phyloP scores from a whole-genome alignment of 2,329 filamentous ascomycete species.

The Aureobasidium sp. region DNA sequence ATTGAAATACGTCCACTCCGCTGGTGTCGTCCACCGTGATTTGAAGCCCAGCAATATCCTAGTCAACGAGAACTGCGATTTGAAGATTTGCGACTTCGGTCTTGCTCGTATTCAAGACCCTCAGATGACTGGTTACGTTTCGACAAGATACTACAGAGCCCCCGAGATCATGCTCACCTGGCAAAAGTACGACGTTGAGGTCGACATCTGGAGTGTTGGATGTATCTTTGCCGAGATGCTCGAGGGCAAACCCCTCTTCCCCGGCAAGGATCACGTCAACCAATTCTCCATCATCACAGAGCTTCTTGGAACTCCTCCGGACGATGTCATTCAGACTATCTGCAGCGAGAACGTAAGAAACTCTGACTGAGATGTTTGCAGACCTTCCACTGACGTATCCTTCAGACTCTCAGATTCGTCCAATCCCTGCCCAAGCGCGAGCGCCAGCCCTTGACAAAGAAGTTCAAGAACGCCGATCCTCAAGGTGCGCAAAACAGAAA shows the following conservation, averaged over 20 bases:
- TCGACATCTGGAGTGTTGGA: constrained; percentile 98
- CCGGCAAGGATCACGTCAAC: constrained; percentile 98
- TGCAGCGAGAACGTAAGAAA: constrained; percentile 82
- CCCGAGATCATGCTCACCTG: constrained; percentile 99
- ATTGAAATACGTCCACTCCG: constrained; percentile 97
- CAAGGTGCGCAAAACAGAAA: constrained; percentile 52
- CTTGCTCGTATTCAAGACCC: constrained; percentile 96
- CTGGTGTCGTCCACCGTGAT: constrained; percentile 94
- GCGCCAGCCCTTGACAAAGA: constrained; percentile 74
- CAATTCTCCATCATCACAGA: constrained; percentile 99
- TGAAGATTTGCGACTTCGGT: constrained; percentile 99
- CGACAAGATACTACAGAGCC: constrained; percentile 95
- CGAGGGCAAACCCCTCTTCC: constrained; percentile 95
- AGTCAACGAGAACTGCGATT: constrained; percentile 98
- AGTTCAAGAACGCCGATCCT: constrained; percentile 93
- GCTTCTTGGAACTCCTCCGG: constrained; percentile 87
- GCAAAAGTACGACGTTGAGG: constrained; percentile 99
- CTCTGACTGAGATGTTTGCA: not conserved
- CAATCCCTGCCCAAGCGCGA: constrained; percentile 94
- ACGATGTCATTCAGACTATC: constrained; percentile 98
- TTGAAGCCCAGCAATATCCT: constrained; percentile 98
- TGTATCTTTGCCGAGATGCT: constrained; percentile 99
- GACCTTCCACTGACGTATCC: not conserved
- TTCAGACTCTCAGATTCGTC: constrained; percentile 86
- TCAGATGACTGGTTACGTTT: constrained; percentile 99